Conservation (phyloP, 1,139 yeast genomes). For the Wickerhamiella infanticola region DNA sequence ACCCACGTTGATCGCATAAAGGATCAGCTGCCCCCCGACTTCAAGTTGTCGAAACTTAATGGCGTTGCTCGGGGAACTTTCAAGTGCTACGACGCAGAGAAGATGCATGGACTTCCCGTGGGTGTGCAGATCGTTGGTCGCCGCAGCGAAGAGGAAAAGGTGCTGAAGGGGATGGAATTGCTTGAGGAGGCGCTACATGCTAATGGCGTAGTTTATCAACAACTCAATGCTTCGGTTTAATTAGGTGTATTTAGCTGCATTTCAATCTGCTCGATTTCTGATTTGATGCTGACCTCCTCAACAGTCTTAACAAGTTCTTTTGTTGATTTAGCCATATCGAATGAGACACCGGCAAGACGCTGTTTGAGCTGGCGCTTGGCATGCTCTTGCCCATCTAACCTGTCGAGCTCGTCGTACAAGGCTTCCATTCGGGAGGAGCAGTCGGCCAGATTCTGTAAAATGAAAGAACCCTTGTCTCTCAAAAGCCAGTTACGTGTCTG, state of each 20-base stretch:
- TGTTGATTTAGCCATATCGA: conserved; percentile 91
- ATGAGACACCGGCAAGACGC: conserved; percentile 86
- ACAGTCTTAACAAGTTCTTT: conserved; percentile 91
- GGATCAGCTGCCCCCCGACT: conserved; percentile 27
- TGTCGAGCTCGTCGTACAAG: conserved; percentile 19
- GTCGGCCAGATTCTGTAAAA: conserved; percentile 70
- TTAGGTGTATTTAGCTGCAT: neutral
- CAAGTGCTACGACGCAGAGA: conserved; percentile 36
- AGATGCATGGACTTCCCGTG: conserved; percentile 49
- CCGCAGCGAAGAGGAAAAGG: conserved; percentile 48
- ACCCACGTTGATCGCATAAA: conserved; percentile 28
- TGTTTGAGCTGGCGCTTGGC: conserved; percentile 88
- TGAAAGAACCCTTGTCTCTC: conserved; percentile 85
- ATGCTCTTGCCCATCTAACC: conserved; percentile 36
- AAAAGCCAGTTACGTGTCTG: conserved; percentile 63
- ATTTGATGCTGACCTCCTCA: conserved; percentile 81
- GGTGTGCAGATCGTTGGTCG: conserved; percentile 47
- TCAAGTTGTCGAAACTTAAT: conserved; percentile 23
- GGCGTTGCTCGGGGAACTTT: conserved; percentile 29
- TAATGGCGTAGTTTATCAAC: conserved; percentile 10
- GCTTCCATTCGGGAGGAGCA: conserved; percentile 56
- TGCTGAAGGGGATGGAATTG: conserved; percentile 29
- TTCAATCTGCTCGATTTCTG: conserved; percentile 39
- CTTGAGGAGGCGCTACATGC: conserved; percentile 24
- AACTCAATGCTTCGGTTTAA: neutral